Conservation (phyloP, 441 rosid genomes). For the Mallotus japonicus region DNA sequence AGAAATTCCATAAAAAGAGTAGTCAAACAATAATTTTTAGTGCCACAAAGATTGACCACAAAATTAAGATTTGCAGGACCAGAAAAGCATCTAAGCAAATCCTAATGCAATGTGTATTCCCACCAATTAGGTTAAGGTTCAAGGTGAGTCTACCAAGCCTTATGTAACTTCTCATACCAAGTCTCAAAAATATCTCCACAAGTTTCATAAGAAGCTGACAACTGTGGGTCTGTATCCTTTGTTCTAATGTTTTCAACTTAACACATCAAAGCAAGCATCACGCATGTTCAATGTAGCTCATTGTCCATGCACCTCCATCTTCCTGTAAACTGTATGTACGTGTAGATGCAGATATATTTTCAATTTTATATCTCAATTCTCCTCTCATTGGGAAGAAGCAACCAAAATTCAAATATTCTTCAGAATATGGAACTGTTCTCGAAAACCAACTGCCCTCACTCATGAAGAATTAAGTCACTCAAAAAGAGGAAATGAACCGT, state of each 20-base stretch:
- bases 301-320: background rate
- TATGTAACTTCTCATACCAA: background rate
- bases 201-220: background rate
- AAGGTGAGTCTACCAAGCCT: background rate
- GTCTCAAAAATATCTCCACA: background rate
- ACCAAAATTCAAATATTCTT: background rate
- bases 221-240: background rate
- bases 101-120: background rate
- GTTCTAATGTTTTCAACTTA: background rate
- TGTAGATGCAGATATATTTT: background rate
- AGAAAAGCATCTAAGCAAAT: background rate
- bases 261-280: background rate
- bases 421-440: background rate
- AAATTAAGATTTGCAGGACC: background rate
- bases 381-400: background rate
- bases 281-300: background rate
- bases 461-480: constrained; percentile 2
- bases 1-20: background rate
- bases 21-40: background rate
- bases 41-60: background rate
- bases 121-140: background rate
- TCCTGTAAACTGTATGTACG: background rate
- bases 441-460: background rate
- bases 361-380: background rate
- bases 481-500: constrained; percentile 12